Evolutionary conservation across 2,329 filamentous ascomycete species (phyloP), one percentile per base, ranked within the genome.

Genomic region (Botrytis porri): DNA sequence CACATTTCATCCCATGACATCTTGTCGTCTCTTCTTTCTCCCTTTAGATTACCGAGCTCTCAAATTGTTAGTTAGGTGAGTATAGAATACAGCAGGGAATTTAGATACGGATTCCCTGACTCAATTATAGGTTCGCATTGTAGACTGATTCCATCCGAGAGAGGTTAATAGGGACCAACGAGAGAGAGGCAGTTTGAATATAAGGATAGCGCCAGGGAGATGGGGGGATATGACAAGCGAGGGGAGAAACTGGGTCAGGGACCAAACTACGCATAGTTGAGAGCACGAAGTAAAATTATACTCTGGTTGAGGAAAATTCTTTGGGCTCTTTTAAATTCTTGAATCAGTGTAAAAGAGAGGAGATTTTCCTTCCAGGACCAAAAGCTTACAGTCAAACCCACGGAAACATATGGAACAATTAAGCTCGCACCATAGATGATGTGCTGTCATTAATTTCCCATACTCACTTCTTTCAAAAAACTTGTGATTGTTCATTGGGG

Each of bases 301-400:
- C 10, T 14, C 14, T 25, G 10, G n/a, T 51, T n/a, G 4, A 0
- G 3, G 0, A 3, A 12, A 3, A 1, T 4, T n/a, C 6, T 14
- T 0, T 14, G 1, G 4, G 4, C 48, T 25, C 4, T 25, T 6
- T n/a, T 6, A 12, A n/a, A 51, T 10, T 51, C 10, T 14, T 51
- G 22, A n/a, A 51, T 25, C 4, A n/a, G 48, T 14, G n/a, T 5
- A 51, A 14, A 25, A 51, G 22, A 51, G 10, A 51, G 22, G 4
- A 51, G 4, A 14, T 25, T n/a, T 51, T 4, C 4, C 9, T 51
- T 1, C 10, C 22, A 51, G 48, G 1, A 1, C 22, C 4, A 5
- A 25, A 12, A 25, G 0, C 10, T 12, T 12, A 9, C 9, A 25
- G 22, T 25, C 22, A 25, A 48, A 1, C 12, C 9, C 4, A 48